These are phyloP conservation scores for Tuber microsphaerosporum DNA, from an alignment of 495 filamentous ascomycete genomes.

Conservation along the genomic window DNA sequence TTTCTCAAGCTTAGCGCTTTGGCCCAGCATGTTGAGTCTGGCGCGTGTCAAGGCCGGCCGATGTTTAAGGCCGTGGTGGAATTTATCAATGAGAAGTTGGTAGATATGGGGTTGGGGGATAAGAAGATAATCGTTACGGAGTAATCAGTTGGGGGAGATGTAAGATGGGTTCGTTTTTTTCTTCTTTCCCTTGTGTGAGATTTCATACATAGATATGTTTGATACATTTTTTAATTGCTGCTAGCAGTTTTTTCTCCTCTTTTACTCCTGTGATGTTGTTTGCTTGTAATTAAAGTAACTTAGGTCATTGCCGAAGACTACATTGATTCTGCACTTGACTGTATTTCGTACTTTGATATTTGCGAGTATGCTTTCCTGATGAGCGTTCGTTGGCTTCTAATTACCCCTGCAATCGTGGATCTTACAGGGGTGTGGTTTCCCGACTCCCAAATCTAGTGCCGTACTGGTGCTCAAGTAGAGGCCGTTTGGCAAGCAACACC, in stretches of 20 bases:
- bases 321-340: neutral
- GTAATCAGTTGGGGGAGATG: neutral
- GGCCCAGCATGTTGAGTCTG: slow-evolving; percentile 28
- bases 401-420: neutral
- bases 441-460: neutral
- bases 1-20: slow-evolving; percentile 25
- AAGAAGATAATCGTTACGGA: slow-evolving; percentile 7
- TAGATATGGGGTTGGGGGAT: slow-evolving; percentile 13
- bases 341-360: neutral
- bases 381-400: neutral
- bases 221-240: neutral
- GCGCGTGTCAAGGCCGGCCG: slow-evolving; percentile 19
- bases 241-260: neutral
- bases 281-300: neutral
- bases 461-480: too few species aligned
- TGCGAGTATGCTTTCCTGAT: neutral
- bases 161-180: neutral
- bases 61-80: slow-evolving; percentile 23
- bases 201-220: neutral
- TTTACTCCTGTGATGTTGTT: neutral
- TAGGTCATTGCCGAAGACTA: neutral
- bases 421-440: neutral
- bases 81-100: slow-evolving; percentile 29
- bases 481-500: too few species aligned
- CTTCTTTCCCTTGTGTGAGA: neutral